phyloP scores from a whole-genome alignment of 2,329 filamentous ascomycete species.

The Blastomyces parvus region DNA sequence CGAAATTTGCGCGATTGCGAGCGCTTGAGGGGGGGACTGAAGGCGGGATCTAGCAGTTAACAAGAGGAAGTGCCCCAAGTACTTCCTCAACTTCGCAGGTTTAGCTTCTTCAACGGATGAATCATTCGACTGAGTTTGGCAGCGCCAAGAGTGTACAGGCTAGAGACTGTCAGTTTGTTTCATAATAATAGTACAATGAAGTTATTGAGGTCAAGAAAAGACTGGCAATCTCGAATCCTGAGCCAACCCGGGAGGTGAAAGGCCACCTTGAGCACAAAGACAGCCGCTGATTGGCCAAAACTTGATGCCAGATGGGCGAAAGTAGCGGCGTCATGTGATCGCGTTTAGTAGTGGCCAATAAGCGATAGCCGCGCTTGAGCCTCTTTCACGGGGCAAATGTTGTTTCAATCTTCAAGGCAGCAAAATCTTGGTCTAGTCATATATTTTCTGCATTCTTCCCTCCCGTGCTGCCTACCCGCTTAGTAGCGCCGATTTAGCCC shows the following conservation, averaged over 20 bases:
- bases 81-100: background rate
- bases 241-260: background rate
- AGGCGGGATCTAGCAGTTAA: background rate
- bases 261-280: constrained; percentile 9
- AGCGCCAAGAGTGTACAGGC: background rate
- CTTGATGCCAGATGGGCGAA: background rate
- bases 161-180: background rate
- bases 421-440: background rate
- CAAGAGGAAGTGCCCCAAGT: background rate
- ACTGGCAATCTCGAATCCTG: background rate
- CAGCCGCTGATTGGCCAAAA: constrained; percentile 8
- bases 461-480: background rate
- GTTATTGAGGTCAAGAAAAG: background rate
- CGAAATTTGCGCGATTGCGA: constrained; percentile 6
- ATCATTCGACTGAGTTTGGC: background rate
- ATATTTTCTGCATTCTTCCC: background rate
- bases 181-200: background rate
- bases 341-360: background rate
- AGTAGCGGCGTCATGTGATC: background rate
- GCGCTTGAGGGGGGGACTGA: background rate
- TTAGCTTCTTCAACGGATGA: background rate
- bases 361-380: background rate
- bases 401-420: background rate
- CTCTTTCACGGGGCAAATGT: background rate
- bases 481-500: background rate